phyloP scores from a whole-genome alignment of 1,139 yeast genomes.

The Saccharomyces hybrid region DNA sequence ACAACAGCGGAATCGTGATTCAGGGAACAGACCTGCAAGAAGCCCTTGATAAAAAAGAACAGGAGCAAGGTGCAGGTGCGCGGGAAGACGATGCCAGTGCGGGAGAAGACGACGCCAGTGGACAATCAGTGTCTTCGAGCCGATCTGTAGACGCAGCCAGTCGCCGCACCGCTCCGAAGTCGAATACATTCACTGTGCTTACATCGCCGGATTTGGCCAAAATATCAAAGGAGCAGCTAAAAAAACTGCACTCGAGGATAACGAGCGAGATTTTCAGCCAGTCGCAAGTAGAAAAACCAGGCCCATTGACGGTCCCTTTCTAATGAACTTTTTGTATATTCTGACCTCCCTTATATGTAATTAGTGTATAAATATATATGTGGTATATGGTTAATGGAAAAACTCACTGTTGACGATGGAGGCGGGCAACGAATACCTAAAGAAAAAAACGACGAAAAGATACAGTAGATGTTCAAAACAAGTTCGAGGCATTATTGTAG shows the following conservation, averaged over 20 bases:
- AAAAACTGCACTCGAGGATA: neutral
- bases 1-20: conserved; percentile 30
- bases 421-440: neutral
- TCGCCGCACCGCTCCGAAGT: neutral
- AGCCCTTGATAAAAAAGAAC: neutral
- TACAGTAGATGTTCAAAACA: neutral
- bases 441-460: neutral
- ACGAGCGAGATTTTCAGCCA: conserved; percentile 1
- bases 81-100: neutral
- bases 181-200: neutral
- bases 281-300: neutral
- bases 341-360: neutral
- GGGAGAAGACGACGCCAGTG: neutral
- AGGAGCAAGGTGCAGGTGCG: neutral
- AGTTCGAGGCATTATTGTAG: neutral
- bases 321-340: neutral
- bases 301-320: conserved; percentile 6
- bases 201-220: neutral
- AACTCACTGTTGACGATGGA: neutral
- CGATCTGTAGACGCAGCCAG: neutral
- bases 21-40: conserved; percentile 21
- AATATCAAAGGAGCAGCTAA: neutral
- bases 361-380: neutral
- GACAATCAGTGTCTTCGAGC: neutral
- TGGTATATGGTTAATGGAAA: neutral